A percentile compares a stretch with the other conserved stretches of the same genome.
phyloP scores from a whole-genome alignment of 306 rosid species.

The Bauhinia variegata region DNA sequence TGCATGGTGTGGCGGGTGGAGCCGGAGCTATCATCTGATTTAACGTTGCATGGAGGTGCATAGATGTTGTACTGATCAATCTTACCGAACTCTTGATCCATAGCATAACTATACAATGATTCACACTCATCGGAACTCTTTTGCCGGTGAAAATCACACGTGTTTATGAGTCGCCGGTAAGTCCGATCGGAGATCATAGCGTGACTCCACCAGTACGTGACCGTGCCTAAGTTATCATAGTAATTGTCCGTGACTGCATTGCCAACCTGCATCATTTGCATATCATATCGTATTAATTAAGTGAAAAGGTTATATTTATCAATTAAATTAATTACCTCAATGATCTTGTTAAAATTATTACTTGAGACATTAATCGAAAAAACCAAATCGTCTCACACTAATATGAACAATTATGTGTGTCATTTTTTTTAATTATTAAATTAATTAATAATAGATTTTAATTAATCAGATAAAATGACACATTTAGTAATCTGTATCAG shows the following conservation, averaged over 20 bases:
- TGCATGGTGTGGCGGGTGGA: constrained; percentile 59
- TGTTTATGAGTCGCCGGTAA: constrained; percentile 70
- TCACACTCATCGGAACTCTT: constrained; percentile 88
- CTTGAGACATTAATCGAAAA: no score
- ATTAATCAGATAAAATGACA: no score
- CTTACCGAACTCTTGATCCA: constrained; percentile 93
- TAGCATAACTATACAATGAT: constrained; percentile 77
- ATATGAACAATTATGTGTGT: no score
- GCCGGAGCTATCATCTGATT: constrained; percentile 65
- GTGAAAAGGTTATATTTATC: neutral
- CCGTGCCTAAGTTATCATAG: constrained; percentile 91
- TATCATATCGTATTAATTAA: no score
- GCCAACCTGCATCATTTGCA: constrained; percentile 64
- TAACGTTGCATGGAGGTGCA: constrained; percentile 80
- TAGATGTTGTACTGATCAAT: constrained; percentile 97
- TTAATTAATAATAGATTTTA: no score
- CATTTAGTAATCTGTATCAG: no score
- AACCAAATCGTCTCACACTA: no score
- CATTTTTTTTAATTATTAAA: no score
- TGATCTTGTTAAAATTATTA: no score
- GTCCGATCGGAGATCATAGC: constrained; percentile 98
- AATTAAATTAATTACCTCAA: neutral
- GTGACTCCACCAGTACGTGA: constrained; percentile 98
- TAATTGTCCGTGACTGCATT: constrained; percentile 96
- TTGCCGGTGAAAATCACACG: constrained; percentile 75